These are phyloP conservation scores for Taphrina betulina DNA, from an alignment of 1,139 yeast genomes.

Conservation along the genomic window DNA sequence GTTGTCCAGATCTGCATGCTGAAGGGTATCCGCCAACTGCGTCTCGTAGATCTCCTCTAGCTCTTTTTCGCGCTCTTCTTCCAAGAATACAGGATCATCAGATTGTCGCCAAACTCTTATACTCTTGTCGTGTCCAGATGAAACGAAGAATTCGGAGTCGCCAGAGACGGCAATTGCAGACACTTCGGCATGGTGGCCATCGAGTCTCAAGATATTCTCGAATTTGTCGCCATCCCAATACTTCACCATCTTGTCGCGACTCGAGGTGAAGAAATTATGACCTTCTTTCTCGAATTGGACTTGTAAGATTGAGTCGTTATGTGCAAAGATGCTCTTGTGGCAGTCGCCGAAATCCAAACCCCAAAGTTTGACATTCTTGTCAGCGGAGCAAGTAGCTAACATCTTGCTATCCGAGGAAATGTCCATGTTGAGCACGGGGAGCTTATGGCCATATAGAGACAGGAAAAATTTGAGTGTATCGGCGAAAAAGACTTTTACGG, in stretches of 20 bases:
- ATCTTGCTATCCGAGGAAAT: conserved; percentile 84
- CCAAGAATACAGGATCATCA: conserved; percentile 88
- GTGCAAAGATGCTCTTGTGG: conserved; percentile 93
- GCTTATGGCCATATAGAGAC: conserved; percentile 90
- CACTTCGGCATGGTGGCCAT: conserved; percentile 83
- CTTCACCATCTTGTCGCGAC: conserved; percentile 84
- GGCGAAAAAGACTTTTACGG: conserved; percentile 86
- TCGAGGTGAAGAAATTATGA: conserved; percentile 85
- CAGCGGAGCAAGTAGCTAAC: conserved; percentile 90
- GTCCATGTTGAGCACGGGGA: conserved; percentile 84
- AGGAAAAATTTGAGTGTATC: conserved; percentile 84
- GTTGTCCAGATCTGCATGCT: conserved; percentile 53
- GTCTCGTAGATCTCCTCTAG: conserved; percentile 86
- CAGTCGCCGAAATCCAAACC: conserved; percentile 99
- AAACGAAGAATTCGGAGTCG: conserved; percentile 69
- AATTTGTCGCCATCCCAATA: conserved; percentile 99
- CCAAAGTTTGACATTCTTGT: conserved; percentile 95
- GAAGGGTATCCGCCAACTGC: conserved; percentile 68
- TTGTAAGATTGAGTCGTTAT: conserved; percentile 89
- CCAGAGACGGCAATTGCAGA: conserved; percentile 82
- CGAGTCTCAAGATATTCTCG: conserved; percentile 85
- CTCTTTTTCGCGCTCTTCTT: conserved; percentile 94
- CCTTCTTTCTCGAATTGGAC: conserved; percentile 79
- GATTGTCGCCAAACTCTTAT: conserved; percentile 88
- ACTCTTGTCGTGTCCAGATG: conserved; percentile 94